phyloP scores from a whole-genome alignment of 2,329 filamentous ascomycete species.

The Colletotrichum plurivorum region DNA sequence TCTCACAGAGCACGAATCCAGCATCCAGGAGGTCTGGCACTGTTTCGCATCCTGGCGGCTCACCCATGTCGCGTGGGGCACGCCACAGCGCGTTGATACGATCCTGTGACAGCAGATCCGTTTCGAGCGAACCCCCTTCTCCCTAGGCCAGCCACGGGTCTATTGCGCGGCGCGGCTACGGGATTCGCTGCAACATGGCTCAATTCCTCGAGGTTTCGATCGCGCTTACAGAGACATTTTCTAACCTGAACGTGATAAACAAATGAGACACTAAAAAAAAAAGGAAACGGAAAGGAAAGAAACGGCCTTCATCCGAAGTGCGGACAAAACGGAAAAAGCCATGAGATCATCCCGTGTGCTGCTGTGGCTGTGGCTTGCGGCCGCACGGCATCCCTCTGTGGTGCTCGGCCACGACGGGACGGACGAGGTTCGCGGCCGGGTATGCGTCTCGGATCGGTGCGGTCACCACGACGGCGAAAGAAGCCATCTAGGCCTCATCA shows the following conservation, averaged over 20 bases:
- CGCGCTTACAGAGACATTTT: too few relatives aligned
- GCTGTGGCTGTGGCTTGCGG: slow-evolving; percentile 27
- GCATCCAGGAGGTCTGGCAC: neutral
- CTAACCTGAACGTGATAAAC: neutral
- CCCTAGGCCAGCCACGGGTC: neutral
- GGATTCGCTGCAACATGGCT: neutral
- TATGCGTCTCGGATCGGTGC: slow-evolving; percentile 14
- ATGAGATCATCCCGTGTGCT: slow-evolving; percentile 33
- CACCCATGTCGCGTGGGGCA: slow-evolving; percentile 16
- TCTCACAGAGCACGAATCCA: too few relatives aligned
- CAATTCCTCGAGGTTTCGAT: neutral
- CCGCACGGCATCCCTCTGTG: slow-evolving; percentile 3
- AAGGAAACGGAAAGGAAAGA: neutral
- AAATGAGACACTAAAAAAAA: slow-evolving; percentile 14
- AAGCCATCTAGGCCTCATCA: neutral
- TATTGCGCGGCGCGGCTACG: neutral
- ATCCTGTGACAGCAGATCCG: slow-evolving; percentile 37
- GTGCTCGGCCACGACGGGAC: slow-evolving; percentile 16
- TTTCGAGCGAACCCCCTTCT: slow-evolving; percentile 28
- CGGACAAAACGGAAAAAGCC: neutral
- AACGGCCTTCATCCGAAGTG: slow-evolving; percentile 19
- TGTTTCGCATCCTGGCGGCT: neutral
- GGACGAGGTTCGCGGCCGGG: slow-evolving; percentile 3
- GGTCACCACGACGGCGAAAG: neutral
- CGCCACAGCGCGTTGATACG: slow-evolving; percentile 30